These are phyloP conservation scores for Pseudogymnoascus sp. DNA, from an alignment of 2,329 filamentous ascomycete genomes.

Conservation along the genomic window DNA sequence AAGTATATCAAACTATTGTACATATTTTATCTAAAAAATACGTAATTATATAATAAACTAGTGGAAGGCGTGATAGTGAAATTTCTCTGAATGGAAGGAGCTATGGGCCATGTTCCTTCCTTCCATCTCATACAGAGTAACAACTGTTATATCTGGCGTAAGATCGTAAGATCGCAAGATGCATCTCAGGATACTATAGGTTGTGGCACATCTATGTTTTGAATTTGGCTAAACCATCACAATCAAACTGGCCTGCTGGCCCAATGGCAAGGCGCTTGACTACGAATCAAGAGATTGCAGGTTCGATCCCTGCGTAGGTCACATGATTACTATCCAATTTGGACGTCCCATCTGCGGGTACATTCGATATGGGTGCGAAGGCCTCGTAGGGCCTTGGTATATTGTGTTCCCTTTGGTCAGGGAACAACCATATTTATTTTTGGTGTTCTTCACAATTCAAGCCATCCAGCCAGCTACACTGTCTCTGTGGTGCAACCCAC, in stretches of 20 bases:
- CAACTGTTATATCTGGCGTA: background rate
- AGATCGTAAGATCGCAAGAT: background rate
- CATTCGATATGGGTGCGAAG: no score
- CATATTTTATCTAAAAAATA: background rate
- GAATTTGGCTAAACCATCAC: background rate
- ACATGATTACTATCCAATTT: constrained; percentile 9
- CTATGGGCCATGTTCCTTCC: background rate
- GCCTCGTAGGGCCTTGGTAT: no score
- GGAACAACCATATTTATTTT: background rate
- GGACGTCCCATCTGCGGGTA: no score
- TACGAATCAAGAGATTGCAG: constrained; percentile 44
- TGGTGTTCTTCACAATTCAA: background rate
- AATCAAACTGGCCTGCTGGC: constrained; percentile 27
- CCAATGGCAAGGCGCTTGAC: constrained; percentile 44
- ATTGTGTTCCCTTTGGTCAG: background rate
- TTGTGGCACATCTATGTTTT: background rate
- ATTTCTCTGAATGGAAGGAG: background rate
- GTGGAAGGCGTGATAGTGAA: background rate
- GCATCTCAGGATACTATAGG: background rate
- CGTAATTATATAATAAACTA: background rate
- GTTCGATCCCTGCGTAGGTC: constrained; percentile 34
- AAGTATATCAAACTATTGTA: background rate
- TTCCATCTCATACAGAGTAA: background rate
- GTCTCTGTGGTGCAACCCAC: background rate
- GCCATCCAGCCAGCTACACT: no score